Conservation (phyloP, 2,329 filamentous ascomycete species). For the Scytalidium sp. region DNA sequence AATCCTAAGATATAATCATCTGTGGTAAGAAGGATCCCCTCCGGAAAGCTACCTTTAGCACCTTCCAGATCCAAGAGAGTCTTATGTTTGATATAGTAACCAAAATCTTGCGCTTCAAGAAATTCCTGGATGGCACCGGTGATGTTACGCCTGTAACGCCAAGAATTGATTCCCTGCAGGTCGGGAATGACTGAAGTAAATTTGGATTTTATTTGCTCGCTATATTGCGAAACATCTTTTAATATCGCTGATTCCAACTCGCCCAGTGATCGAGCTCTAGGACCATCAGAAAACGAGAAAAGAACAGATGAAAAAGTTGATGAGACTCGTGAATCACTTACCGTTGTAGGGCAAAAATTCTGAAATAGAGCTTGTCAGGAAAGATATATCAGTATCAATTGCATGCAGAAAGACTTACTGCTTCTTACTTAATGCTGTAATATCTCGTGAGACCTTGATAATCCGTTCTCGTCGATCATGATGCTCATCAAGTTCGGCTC, state of each 20-base stretch:
- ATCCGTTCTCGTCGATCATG: slow-evolving; percentile 88
- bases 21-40: slow-evolving; percentile 63
- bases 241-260: background rate
- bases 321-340: slow-evolving; percentile 33
- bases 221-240: background rate
- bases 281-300: background rate
- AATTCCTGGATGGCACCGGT: slow-evolving; percentile 86
- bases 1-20: slow-evolving; percentile 89
- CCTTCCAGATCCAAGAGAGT: slow-evolving; percentile 67
- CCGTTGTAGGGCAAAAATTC: slow-evolving; percentile 84
- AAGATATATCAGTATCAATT: slow-evolving; percentile 4
- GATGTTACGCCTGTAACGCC: slow-evolving; percentile 78
- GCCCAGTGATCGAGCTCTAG: slow-evolving; percentile 61
- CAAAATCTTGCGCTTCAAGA: slow-evolving; percentile 86
- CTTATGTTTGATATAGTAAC: slow-evolving; percentile 80
- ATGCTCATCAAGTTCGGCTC: slow-evolving; percentile 87
- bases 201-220: background rate
- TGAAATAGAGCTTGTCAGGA: slow-evolving; percentile 32
- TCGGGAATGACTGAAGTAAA: slow-evolving; percentile 60
- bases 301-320: background rate
- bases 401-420: slow-evolving; percentile 57
- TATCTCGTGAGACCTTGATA: slow-evolving; percentile 87
- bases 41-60: slow-evolving; percentile 44
- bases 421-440: slow-evolving; percentile 94
- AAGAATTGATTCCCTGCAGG: slow-evolving; percentile 72